Conservation (phyloP, 345 rosid species). For the Brassica nigra region DNA sequence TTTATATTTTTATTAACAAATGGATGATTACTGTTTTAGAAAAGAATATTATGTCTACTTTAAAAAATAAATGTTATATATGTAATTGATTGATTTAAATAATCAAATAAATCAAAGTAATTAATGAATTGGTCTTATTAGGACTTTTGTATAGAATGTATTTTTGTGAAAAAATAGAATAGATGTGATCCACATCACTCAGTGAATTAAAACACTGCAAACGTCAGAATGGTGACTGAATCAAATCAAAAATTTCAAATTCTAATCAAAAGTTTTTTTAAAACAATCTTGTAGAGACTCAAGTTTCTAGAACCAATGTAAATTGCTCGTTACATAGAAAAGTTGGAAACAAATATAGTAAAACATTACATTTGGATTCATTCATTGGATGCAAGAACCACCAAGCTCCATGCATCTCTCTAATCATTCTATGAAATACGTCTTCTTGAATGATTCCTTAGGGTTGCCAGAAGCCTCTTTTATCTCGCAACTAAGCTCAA, state of each 20-base stretch:
- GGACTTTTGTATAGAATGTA: background rate
- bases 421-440: conserved; percentile 74
- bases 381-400: conserved; percentile 29
- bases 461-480: conserved; percentile 54
- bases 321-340: conserved; percentile 4
- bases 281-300: conserved; percentile 15
- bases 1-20: too few relatives aligned
- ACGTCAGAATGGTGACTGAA: background rate
- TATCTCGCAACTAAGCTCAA: conserved; percentile 68
- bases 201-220: background rate
- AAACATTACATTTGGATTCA: conserved; percentile 26
- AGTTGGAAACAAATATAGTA: conserved; percentile 9
- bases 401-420: background rate
- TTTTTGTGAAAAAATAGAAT: too few relatives aligned
- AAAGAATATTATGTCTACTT: too few relatives aligned
- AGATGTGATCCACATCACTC: background rate
- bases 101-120: too few relatives aligned
- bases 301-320: conserved; percentile 1
- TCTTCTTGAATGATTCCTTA: conserved; percentile 53
- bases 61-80: too few relatives aligned
- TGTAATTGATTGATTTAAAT: too few relatives aligned
- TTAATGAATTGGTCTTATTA: too few relatives aligned
- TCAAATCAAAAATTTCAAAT: background rate
- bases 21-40: too few relatives aligned
- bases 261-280: background rate